Conservation (phyloP, 306 rosid genomes). For the Inga laurina region DNA sequence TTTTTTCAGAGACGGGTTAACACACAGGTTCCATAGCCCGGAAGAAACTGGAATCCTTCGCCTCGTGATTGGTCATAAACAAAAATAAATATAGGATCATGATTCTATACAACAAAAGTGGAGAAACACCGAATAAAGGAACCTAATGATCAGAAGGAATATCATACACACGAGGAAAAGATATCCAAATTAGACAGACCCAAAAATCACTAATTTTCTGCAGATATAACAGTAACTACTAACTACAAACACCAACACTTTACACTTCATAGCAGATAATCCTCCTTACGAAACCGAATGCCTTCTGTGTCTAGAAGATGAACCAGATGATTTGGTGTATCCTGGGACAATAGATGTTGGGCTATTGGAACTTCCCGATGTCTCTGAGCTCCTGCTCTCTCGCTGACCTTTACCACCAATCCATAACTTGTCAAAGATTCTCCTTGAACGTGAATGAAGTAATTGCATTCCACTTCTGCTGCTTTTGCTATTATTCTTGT, state of each 20-base stretch:
- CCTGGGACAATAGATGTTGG: conserved; percentile 81
- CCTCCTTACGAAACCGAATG: conserved; percentile 74
- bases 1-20: no score
- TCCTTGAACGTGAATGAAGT: conserved; percentile 84
- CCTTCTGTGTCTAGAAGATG: conserved; percentile 83
- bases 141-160: background rate
- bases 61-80: background rate
- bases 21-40: no score
- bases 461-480: conserved; percentile 77
- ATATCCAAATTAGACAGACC: conserved; percentile 14
- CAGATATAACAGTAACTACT: conserved; percentile 25
- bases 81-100: background rate
- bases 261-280: conserved; percentile 48
- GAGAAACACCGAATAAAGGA: background rate
- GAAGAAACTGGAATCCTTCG: no score
- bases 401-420: conserved; percentile 66
- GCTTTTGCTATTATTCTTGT: conserved; percentile 76
- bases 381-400: conserved; percentile 80
- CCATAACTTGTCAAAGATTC: conserved; percentile 90
- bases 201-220: conserved; percentile 30
- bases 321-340: conserved; percentile 68
- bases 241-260: conserved; percentile 53
- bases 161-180: conserved; percentile 31
- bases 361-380: conserved; percentile 93
- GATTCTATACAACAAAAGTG: conserved; percentile 12